Evolutionary conservation across 2,329 filamentous ascomycete species (phyloP).

Genomic region (Hypoxylon sp.): DNA sequence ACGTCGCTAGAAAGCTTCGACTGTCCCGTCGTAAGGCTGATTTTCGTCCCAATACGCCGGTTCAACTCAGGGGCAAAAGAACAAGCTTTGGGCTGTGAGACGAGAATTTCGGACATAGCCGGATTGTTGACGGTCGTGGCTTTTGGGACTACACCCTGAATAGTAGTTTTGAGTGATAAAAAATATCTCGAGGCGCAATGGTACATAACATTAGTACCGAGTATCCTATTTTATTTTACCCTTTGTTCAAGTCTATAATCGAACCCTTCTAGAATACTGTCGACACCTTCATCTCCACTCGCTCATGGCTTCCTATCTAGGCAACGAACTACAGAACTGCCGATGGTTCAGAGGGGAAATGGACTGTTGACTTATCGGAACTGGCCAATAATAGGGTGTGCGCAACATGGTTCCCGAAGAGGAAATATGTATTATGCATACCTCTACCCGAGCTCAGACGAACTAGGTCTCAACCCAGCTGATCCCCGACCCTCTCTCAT

Average conservation of each 20-base stretch:
- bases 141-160: conserved; percentile 15
- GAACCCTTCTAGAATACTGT: conserved; percentile 39
- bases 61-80: conserved; percentile 7
- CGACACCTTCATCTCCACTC: conserved; percentile 8
- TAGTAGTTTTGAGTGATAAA: conserved; percentile 1
- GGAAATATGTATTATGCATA: conserved; percentile 31
- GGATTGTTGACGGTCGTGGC: conserved; percentile 1
- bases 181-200: conserved; percentile 13
- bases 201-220: background rate
- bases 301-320: conserved; percentile 25
- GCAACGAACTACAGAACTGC: conserved; percentile 26
- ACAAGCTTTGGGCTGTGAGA: conserved; percentile 13
- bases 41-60: conserved; percentile 21
- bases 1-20: conserved; percentile 5
- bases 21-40: conserved; percentile 36
- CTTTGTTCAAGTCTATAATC: conserved; percentile 2
- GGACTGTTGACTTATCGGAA: conserved; percentile 15
- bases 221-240: conserved; percentile 9
- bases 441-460: background rate
- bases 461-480: conserved; percentile 7
- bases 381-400: conserved; percentile 32
- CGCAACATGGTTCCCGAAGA: conserved; percentile 39
- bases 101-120: conserved; percentile 22
- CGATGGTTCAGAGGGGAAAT: conserved; percentile 10
- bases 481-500: conserved; percentile 3